Conservation (phyloP, 768 basidiomycete genomes). For the Russula olivacea region DNA sequence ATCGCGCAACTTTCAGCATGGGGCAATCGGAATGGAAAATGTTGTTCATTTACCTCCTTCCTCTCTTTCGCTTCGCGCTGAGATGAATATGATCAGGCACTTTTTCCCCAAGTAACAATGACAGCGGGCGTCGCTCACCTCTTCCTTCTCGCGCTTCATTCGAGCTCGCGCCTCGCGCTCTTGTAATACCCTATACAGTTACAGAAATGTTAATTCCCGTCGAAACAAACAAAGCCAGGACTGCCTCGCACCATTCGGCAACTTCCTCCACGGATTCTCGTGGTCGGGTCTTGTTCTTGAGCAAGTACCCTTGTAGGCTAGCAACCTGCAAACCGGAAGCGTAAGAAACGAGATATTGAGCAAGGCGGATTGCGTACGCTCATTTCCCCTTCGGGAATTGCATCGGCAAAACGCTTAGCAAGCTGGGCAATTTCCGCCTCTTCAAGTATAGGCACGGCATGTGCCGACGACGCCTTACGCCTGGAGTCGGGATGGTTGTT, state of each 20-base stretch:
- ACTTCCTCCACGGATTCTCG: slow-evolving; percentile 80
- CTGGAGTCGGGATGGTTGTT: slow-evolving; percentile 67
- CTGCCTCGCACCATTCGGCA: slow-evolving; percentile 50
- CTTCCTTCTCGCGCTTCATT: slow-evolving; percentile 73
- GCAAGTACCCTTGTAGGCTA: slow-evolving; percentile 75
- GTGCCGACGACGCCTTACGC: slow-evolving; percentile 45
- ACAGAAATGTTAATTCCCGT: slow-evolving; percentile 13
- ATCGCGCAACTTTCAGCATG: slow-evolving; percentile 1
- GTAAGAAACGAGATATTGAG: slow-evolving; percentile 9
- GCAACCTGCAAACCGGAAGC: slow-evolving; percentile 50
- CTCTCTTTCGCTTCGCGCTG: slow-evolving; percentile 80
- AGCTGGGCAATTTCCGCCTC: slow-evolving; percentile 72
- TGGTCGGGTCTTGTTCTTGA: slow-evolving; percentile 89
- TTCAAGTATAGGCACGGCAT: slow-evolving; percentile 60
- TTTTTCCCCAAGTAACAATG: not conserved
- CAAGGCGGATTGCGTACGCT: slow-evolving; percentile 50
- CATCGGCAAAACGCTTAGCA: slow-evolving; percentile 75
- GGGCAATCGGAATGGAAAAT: not conserved
- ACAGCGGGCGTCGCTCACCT: slow-evolving; percentile 33
- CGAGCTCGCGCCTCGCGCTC: slow-evolving; percentile 82
- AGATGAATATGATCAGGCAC: slow-evolving; percentile 12
- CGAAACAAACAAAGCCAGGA: not conserved
- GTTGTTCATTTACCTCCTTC: slow-evolving; percentile 45
- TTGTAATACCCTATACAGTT: slow-evolving; percentile 45
- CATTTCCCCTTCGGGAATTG: slow-evolving; percentile 82